Percentiles rank a stretch among this genome's conserved stretches.
Evolutionary conservation across 306 rosid genomes (phyloP).

Genomic region (Comarum palustre): DNA sequence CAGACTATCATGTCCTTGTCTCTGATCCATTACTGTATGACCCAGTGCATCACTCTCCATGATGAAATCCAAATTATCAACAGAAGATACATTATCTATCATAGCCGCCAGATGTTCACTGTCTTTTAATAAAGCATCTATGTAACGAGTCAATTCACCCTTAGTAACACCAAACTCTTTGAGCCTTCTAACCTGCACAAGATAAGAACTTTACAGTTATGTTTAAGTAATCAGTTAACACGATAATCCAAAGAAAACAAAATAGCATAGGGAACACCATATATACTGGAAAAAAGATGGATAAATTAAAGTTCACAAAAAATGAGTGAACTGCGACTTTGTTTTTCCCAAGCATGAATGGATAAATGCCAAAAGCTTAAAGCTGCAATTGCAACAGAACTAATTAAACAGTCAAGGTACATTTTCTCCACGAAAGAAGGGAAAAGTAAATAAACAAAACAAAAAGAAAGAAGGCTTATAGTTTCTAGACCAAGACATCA

Average conservation of each 20-base stretch:
- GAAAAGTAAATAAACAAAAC: background rate
- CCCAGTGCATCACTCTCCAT: conserved; percentile 98
- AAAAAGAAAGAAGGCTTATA: background rate
- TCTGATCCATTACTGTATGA: conserved; percentile 96
- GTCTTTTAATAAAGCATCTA: conserved; percentile 91
- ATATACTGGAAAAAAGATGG: conserved; percentile 12
- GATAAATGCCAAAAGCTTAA: background rate
- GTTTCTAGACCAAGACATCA: background rate
- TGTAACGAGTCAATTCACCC: conserved; percentile 96
- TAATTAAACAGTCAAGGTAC: background rate
- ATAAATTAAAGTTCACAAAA: background rate
- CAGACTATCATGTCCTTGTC: conserved; percentile 93
- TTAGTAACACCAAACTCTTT: conserved; percentile 95
- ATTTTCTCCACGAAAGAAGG: background rate
- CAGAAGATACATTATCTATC: conserved; percentile 97
- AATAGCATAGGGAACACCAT: background rate
- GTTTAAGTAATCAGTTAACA: background rate
- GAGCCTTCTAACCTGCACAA: conserved; percentile 83
- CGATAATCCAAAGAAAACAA: background rate
- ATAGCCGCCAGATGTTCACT: conserved; percentile 98
- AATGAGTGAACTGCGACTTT: background rate
- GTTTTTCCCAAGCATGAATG: background rate
- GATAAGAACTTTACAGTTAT: background rate
- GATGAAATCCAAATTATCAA: conserved; percentile 96
- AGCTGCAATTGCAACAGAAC: background rate